Conservation (phyloP, 2,329 filamentous ascomycete species). For the Madurella mycetomatis region DNA sequence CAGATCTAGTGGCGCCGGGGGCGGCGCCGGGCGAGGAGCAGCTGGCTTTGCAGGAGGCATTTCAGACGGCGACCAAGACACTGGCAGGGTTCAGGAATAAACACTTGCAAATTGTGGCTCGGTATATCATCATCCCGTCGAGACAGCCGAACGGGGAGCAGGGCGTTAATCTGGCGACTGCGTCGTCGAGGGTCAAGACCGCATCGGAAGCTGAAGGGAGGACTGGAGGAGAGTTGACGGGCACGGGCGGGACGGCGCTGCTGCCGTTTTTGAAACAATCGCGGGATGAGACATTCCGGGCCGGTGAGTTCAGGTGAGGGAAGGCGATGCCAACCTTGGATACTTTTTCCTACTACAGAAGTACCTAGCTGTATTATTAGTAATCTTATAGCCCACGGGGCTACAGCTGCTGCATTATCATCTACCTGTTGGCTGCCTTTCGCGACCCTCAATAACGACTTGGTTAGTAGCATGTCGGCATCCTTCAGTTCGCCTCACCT, state of each 20-base stretch:
- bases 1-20: constrained; percentile 39
- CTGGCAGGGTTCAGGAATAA: constrained; percentile 73
- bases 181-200: constrained; percentile 31
- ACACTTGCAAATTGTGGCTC: constrained; percentile 83
- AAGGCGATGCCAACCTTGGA: neutral
- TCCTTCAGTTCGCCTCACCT: too few relatives aligned
- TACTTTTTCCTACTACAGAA: neutral
- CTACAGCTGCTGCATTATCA: too few relatives aligned
- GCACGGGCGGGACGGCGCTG: constrained; percentile 81
- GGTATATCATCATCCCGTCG: constrained; percentile 84
- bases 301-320: constrained; percentile 26
- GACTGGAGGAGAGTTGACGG: constrained; percentile 53
- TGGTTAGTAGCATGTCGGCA: too few relatives aligned
- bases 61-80: constrained; percentile 70
- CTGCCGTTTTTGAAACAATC: constrained; percentile 88
- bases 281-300: constrained; percentile 68
- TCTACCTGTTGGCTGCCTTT: too few relatives aligned
- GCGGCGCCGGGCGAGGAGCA: constrained; percentile 36
- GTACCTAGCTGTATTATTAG: neutral
- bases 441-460: too few relatives aligned
- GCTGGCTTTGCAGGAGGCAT: constrained; percentile 42
- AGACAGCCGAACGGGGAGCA: constrained; percentile 31
- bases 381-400: too few relatives aligned
- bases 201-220: neutral
- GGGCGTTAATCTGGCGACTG: constrained; percentile 42